Conservation (phyloP, 139 green algal species). For the Haematococcus lacustris region DNA sequence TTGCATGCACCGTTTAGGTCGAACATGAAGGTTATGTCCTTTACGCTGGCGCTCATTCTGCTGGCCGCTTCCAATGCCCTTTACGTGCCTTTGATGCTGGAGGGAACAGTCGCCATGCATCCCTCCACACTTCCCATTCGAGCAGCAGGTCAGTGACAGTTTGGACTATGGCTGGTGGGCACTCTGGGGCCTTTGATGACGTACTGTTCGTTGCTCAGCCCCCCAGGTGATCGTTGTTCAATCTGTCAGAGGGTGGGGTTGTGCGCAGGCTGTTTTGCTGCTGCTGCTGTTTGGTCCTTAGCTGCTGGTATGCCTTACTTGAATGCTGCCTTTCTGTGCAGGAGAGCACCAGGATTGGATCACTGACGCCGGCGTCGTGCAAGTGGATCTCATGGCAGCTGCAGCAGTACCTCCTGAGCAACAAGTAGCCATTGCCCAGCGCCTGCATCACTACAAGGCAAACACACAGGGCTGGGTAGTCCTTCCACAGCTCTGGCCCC, state of each 20-base stretch:
- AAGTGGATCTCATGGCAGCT: too few relatives aligned
- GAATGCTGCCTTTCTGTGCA: background rate
- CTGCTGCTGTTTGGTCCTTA: too few relatives aligned
- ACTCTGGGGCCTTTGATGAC: background rate
- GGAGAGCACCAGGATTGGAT: too few relatives aligned
- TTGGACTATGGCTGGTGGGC: too few relatives aligned
- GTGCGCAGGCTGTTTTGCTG: too few relatives aligned
- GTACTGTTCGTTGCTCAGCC: background rate
- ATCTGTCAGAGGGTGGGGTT: background rate
- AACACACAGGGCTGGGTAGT: too few relatives aligned
- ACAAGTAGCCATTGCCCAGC: too few relatives aligned
- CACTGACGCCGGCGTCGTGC: too few relatives aligned
- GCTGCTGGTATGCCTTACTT: background rate
- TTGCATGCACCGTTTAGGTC: too few relatives aligned
- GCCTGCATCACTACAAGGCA: too few relatives aligned
- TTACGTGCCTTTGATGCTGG: slow-evolving; percentile 54
- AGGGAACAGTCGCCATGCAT: slow-evolving; percentile 28
- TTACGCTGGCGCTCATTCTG: slow-evolving; percentile 33
- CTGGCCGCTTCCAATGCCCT: slow-evolving; percentile 63
- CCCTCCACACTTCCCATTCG: background rate
- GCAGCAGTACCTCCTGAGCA: too few relatives aligned
- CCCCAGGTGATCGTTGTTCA: background rate
- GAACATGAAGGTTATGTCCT: slow-evolving; percentile 54
- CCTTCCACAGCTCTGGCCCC: too few relatives aligned
- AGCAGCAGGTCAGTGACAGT: background rate